These are phyloP conservation scores for Aspergillus fumigatus DNA, from an alignment of 2,329 filamentous ascomycete species.

Conservation along the genomic window DNA sequence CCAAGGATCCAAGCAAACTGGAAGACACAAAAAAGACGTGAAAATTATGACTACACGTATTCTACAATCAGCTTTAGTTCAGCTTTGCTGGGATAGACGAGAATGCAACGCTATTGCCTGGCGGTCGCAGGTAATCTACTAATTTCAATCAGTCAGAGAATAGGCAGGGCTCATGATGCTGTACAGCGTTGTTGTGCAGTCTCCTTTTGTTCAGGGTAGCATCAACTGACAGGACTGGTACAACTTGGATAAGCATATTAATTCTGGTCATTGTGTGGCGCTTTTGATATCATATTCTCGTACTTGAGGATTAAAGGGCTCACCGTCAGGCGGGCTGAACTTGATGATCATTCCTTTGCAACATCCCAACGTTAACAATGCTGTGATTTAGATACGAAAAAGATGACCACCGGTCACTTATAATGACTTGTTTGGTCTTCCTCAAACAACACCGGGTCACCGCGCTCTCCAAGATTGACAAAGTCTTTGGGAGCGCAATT, in stretches of 20 bases:
- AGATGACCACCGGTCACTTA: conserved; percentile 5
- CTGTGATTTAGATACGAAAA: background rate
- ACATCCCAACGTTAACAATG: background rate
- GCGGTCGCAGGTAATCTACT: background rate
- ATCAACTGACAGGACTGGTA: background rate
- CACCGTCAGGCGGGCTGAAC: background rate
- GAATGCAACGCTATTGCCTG: background rate
- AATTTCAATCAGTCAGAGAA: background rate
- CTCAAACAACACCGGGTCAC: conserved; percentile 72
- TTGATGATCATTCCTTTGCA: background rate
- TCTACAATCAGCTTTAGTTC: background rate
- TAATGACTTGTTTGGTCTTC: conserved; percentile 51
- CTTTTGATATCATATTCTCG: background rate
- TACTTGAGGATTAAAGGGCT: background rate
- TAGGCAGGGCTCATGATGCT: background rate
- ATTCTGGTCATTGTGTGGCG: background rate
- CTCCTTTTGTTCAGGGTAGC: background rate
- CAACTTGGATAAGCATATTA: background rate
- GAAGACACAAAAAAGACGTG: background rate
- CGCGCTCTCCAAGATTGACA: conserved; percentile 77
- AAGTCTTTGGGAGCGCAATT: conserved; percentile 70
- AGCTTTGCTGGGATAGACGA: background rate
- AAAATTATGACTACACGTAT: background rate
- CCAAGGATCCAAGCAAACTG: background rate
- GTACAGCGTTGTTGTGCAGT: background rate